A percentile compares a stretch with the other conserved stretches of the same genome.
Evolutionary conservation across 305 asterid genomes (phyloP).

Genomic region (Withania somnifera): DNA sequence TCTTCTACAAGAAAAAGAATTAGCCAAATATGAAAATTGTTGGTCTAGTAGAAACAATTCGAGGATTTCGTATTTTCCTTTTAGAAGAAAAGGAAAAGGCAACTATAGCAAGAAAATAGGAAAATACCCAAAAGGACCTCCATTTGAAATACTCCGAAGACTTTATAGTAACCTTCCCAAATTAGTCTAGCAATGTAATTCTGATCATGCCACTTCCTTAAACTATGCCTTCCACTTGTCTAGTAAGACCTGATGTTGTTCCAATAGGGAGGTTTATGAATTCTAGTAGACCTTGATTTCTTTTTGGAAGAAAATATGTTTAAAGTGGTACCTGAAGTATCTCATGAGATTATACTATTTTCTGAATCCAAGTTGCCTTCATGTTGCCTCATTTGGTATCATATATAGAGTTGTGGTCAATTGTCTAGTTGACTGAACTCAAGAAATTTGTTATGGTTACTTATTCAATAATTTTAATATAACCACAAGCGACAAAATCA

Average conservation of each 20-base stretch:
- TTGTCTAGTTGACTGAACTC: not conserved
- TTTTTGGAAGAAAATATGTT: not conserved
- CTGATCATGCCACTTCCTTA: not conserved
- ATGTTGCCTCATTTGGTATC: not conserved
- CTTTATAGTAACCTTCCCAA: not conserved
- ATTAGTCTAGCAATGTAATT: not conserved
- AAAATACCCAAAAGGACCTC: too few relatives aligned
- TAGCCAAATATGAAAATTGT: too few relatives aligned
- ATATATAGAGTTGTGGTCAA: not conserved
- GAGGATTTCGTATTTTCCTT: too few relatives aligned
- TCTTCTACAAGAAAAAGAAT: too few relatives aligned
- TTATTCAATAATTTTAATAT: not conserved
- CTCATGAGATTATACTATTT: not conserved
- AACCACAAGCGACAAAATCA: not conserved
- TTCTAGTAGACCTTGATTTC: not conserved
- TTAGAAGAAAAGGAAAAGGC: too few relatives aligned
- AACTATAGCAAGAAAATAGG: too few relatives aligned
- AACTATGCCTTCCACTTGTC: not conserved
- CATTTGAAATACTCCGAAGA: not conserved
- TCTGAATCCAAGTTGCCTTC: not conserved
- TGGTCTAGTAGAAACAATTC: too few relatives aligned
- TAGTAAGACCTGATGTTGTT: not conserved
- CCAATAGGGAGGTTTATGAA: not conserved
- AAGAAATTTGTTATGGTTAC: not conserved
- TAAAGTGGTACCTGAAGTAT: not conserved